phyloP scores from a whole-genome alignment of 371 early-diverging fungal genomes.

The Catenaria anguillulae region DNA sequence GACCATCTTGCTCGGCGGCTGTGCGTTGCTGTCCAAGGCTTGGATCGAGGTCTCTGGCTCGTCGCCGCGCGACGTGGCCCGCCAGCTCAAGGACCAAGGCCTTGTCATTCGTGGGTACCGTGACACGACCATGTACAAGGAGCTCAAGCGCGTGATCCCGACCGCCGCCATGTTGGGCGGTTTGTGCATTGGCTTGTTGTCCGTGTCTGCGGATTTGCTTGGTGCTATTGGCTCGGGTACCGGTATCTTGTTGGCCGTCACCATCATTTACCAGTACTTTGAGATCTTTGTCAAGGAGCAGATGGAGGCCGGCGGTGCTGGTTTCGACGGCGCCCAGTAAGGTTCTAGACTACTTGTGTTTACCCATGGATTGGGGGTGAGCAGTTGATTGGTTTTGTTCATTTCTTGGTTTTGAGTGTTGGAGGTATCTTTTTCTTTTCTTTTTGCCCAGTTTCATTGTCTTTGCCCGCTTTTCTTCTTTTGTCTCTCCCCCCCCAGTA shows the following conservation, averaged over 20 bases:
- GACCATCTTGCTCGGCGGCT: slow-evolving; percentile 77
- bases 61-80: slow-evolving; percentile 93
- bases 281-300: slow-evolving; percentile 96
- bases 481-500: no score
- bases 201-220: slow-evolving; percentile 86
- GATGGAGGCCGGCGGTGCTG: slow-evolving; percentile 44
- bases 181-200: slow-evolving; percentile 85
- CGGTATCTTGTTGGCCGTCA: slow-evolving; percentile 97
- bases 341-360: not conserved
- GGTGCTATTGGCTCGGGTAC: slow-evolving; percentile 96
- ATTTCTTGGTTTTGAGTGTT: no score
- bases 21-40: slow-evolving; percentile 92
- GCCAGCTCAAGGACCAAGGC: slow-evolving; percentile 93
- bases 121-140: slow-evolving; percentile 92
- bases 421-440: no score
- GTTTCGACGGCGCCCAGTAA: slow-evolving; percentile 4
- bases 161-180: slow-evolving; percentile 90
- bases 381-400: no score
- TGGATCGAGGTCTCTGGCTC: slow-evolving; percentile 98
- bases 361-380: no score
- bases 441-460: no score
- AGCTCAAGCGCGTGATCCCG: slow-evolving; percentile 97
- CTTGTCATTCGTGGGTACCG: slow-evolving; percentile 95
- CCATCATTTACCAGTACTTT: slow-evolving; percentile 99
- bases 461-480: no score